A percentile compares a stretch with the other conserved stretches of the same genome.
phyloP scores from a whole-genome alignment of 164 flowering plant species.

The Stephania cephalantha region DNA sequence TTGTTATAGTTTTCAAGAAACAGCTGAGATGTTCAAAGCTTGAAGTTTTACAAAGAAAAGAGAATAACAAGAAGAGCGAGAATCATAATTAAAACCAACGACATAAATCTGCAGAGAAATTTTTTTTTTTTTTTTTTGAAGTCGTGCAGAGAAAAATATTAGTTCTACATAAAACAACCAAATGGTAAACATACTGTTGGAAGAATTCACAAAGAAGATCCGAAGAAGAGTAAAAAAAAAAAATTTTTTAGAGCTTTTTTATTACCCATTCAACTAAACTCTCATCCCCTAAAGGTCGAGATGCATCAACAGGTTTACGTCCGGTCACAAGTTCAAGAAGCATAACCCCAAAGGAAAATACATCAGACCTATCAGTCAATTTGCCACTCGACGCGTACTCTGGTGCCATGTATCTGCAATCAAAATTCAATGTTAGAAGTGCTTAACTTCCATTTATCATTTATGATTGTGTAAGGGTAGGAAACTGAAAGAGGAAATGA shows the following conservation, averaged over 20 bases:
- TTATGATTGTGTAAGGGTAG: background rate
- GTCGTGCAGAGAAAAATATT: background rate
- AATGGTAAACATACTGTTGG: background rate
- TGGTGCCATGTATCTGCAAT: conserved; percentile 75
- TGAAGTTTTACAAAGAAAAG: background rate
- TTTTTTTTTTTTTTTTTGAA: background rate
- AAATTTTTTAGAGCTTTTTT: background rate
- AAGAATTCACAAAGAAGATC: background rate
- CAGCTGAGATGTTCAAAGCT: background rate
- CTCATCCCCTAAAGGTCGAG: conserved; percentile 59
- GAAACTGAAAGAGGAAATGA: background rate
- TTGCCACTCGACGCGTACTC: conserved; percentile 85
- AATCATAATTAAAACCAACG: background rate
- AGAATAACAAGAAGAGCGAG: background rate
- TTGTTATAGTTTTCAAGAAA: too few species aligned
- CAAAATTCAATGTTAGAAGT: conserved; percentile 6
- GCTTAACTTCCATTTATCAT: background rate
- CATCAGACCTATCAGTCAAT: conserved; percentile 79
- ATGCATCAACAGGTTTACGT: conserved; percentile 54
- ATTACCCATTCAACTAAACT: conserved; percentile 82
- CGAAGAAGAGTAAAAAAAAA: background rate
- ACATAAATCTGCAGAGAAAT: background rate
- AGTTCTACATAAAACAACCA: background rate
- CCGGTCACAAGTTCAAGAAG: conserved; percentile 77
- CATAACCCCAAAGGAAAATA: conserved; percentile 80